phyloP scores from a whole-genome alignment of 441 rosid genomes.

The Omphalea diandra region DNA sequence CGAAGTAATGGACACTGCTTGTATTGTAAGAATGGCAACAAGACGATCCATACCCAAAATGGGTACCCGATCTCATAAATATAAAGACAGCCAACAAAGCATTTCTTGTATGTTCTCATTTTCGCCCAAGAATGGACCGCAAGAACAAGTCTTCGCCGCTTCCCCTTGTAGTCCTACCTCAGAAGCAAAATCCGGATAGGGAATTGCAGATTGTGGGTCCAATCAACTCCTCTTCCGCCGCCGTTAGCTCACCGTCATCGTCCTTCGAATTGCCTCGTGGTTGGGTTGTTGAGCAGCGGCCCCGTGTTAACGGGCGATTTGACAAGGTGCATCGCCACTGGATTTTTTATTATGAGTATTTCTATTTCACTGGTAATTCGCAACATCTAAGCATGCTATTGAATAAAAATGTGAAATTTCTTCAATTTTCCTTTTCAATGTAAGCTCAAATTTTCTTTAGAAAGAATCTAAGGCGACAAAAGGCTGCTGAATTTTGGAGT shows the following conservation, averaged over 20 bases:
- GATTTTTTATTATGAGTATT: background rate
- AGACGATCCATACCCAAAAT: background rate
- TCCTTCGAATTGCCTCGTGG: constrained; percentile 32
- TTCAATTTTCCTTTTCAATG: no score
- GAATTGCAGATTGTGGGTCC: constrained; percentile 31
- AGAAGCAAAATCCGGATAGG: background rate
- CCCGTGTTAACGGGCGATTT: constrained; percentile 17
- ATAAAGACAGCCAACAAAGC: background rate
- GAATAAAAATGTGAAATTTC: no score
- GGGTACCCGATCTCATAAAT: background rate
- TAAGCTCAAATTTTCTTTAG: no score
- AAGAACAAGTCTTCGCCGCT: background rate
- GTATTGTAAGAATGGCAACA: no score
- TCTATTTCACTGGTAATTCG: no score
- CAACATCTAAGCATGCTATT: no score
- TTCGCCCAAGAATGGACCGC: background rate
- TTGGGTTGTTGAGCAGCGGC: constrained; percentile 41
- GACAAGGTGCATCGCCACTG: constrained; percentile 17
- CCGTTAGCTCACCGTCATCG: background rate
- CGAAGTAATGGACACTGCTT: no score
- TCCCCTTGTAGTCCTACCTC: background rate
- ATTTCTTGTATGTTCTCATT: background rate
- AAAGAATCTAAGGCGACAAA: background rate
- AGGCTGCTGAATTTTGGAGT: background rate
- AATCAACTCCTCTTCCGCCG: background rate